Evolutionary conservation across 1,284 basidiomycete genomes (phyloP).

Genomic region (Sutorius eximius): DNA sequence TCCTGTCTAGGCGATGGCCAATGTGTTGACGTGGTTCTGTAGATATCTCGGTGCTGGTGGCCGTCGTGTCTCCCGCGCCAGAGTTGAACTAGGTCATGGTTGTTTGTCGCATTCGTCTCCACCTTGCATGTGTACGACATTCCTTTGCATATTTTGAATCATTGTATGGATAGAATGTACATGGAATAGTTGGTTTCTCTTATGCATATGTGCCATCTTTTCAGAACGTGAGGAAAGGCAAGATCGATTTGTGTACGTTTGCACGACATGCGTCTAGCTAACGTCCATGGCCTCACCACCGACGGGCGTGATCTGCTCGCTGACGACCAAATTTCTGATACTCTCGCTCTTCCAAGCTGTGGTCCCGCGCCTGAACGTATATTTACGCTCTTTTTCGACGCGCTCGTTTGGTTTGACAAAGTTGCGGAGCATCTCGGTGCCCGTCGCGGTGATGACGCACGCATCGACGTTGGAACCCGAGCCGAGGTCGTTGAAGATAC

Average conservation of each 20-base stretch:
- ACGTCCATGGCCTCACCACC: conserved; percentile 75
- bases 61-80: conserved; percentile 53
- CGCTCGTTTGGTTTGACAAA: conserved; percentile 91
- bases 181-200: conserved; percentile 11
- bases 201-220: conserved; percentile 11
- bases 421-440: conserved; percentile 89
- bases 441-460: conserved; percentile 83
- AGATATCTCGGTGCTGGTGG: conserved; percentile 70
- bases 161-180: conserved; percentile 34
- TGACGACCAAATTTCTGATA: conserved; percentile 69
- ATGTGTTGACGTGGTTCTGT: conserved; percentile 4
- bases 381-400: conserved; percentile 74
- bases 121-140: conserved; percentile 25
- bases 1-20: neutral
- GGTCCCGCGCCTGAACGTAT: conserved; percentile 80
- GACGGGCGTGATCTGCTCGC: conserved; percentile 62
- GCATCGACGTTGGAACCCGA: conserved; percentile 98
- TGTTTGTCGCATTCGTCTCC: conserved; percentile 8
- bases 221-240: neutral
- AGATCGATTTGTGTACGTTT: conserved; percentile 6
- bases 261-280: conserved; percentile 39
- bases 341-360: conserved; percentile 86
- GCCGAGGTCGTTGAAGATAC: conserved; percentile 99
- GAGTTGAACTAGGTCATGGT: conserved; percentile 19
- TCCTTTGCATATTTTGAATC: conserved; percentile 19